Percentiles rank a stretch among this genome's conserved stretches.
These are phyloP conservation scores for Euryodendron excelsum DNA, from an alignment of 148 eudicot genomes.

Conservation along the genomic window DNA sequence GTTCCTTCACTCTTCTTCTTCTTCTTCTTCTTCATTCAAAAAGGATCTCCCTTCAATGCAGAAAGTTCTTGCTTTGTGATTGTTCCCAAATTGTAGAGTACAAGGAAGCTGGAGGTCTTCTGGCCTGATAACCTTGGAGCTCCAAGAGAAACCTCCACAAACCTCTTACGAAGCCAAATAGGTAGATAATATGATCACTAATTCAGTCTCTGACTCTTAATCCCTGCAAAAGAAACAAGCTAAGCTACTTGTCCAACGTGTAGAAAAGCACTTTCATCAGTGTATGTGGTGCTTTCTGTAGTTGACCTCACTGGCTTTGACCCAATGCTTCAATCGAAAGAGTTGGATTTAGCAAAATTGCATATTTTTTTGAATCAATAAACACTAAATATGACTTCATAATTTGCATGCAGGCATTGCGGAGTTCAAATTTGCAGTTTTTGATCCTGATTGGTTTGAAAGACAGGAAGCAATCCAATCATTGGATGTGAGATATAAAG, in stretches of 20 bases:
- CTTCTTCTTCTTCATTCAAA: background rate
- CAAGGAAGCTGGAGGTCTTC: background rate
- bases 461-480: slow-evolving; percentile 48
- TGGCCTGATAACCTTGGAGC: background rate
- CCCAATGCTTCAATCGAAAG: background rate
- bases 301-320: background rate
- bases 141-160: background rate
- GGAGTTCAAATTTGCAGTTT: slow-evolving; percentile 43
- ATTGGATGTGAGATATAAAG: slow-evolving; percentile 48
- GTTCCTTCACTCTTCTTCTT: background rate
- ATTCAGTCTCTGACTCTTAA: background rate
- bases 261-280: background rate
- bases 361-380: background rate
- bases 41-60: background rate
- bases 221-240: background rate
- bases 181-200: background rate
- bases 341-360: background rate
- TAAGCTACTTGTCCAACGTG: background rate
- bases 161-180: no score
- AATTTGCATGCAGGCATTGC: slow-evolving; percentile 37
- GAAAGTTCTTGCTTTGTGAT: background rate
- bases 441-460: slow-evolving; percentile 55
- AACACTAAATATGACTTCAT: background rate
- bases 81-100: background rate
- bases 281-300: background rate